phyloP scores from a whole-genome alignment of 176 grass and related monocot genomes.

The Themeda triandra region DNA sequence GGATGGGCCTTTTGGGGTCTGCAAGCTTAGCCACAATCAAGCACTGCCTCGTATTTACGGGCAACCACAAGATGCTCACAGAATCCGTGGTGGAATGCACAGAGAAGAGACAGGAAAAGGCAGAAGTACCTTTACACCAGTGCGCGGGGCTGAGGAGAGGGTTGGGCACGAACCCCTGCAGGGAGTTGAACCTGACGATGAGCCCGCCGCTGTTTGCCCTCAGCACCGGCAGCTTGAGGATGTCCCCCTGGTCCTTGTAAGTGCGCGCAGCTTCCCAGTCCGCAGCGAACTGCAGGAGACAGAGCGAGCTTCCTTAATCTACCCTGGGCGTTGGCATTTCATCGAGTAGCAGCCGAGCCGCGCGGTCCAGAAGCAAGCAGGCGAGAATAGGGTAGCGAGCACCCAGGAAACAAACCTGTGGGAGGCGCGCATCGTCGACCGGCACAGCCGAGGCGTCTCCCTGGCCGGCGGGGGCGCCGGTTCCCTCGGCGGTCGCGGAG shows the following conservation, averaged over 20 bases:
- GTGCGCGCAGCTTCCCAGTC: slow-evolving; percentile 67
- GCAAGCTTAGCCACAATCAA: slow-evolving; percentile 27
- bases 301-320: neutral
- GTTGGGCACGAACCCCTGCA: slow-evolving; percentile 88
- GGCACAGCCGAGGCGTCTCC: neutral
- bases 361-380: neutral
- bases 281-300: slow-evolving; percentile 40
- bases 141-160: slow-evolving; percentile 76
- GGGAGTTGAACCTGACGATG: slow-evolving; percentile 66
- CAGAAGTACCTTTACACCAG: slow-evolving; percentile 62
- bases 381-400: neutral
- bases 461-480: slow-evolving; percentile 24
- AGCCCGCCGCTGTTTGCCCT: slow-evolving; percentile 73
- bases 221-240: slow-evolving; percentile 49
- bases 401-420: slow-evolving; percentile 27
- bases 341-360: slow-evolving; percentile 16
- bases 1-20: slow-evolving; percentile 74
- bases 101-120: neutral
- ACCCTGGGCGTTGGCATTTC: slow-evolving; percentile 16
- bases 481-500: slow-evolving; percentile 18
- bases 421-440: slow-evolving; percentile 43
- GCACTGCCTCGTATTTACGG: neutral
- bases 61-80: neutral
- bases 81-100: too few relatives aligned
- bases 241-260: slow-evolving; percentile 49